Evolutionary conservation across 1,284 basidiomycete species (phyloP).

Genomic region (Pascua guehoae): DNA sequence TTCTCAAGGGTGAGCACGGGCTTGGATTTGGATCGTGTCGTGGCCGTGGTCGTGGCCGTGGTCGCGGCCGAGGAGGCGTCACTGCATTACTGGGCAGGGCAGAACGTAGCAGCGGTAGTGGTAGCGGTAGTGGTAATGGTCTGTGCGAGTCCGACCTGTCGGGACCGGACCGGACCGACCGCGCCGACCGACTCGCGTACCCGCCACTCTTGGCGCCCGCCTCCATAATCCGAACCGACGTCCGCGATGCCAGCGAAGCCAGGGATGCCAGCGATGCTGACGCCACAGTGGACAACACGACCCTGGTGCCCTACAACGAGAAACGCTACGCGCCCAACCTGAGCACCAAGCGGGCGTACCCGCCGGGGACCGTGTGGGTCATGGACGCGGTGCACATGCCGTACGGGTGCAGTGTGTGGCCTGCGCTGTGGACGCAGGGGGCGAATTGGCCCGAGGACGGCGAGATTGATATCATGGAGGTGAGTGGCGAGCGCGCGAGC

Average conservation of each 20-base stretch:
- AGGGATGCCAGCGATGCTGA: too few species aligned
- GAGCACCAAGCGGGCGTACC: conserved; percentile 58
- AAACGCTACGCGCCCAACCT: conserved; percentile 70
- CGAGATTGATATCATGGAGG: conserved; percentile 41
- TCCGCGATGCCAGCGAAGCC: too few species aligned
- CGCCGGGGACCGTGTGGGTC: conserved; percentile 43
- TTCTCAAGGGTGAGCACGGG: conserved; percentile 78
- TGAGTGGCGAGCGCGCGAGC: not conserved
- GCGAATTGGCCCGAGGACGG: conserved; percentile 39
- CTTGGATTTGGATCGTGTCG: too few species aligned
- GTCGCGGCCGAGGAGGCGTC: too few species aligned
- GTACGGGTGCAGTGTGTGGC: conserved; percentile 41
- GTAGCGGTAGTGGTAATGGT: conserved; percentile 41
- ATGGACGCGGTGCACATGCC: conserved; percentile 67
- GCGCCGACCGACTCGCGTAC: too few species aligned
- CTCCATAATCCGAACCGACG: too few species aligned
- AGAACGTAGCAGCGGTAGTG: too few species aligned
- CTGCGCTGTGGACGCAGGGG: conserved; percentile 37
- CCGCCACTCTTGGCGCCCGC: too few species aligned
- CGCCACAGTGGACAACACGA: conserved; percentile 29
- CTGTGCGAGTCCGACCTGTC: too few species aligned
- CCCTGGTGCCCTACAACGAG: conserved; percentile 53
- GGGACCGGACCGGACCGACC: too few species aligned
- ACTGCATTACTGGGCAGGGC: too few species aligned
- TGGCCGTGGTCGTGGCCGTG: too few species aligned